These are phyloP conservation scores for Pancytospora philotis DNA, from an alignment of 371 early-diverging fungal genomes.

Conservation along the genomic window DNA sequence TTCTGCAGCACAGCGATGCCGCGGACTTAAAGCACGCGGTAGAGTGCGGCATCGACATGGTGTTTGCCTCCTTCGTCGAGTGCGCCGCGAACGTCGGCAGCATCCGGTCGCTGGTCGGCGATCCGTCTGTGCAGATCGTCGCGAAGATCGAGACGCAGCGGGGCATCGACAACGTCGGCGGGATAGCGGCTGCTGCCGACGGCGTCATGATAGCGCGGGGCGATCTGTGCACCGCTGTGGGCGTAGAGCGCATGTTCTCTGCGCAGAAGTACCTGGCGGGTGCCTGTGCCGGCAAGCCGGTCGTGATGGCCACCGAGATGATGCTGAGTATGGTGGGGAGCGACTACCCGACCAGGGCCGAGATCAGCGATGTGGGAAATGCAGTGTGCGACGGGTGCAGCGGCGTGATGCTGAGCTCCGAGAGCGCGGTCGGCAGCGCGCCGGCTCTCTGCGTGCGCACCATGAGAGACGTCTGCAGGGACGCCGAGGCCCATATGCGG, in stretches of 20 bases:
- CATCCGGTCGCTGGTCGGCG: conserved; percentile 68
- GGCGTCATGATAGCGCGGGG: conserved; percentile 97
- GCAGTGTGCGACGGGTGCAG: conserved; percentile 88
- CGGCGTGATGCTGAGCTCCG: conserved; percentile 93
- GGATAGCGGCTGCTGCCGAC: conserved; percentile 79
- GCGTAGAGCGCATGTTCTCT: conserved; percentile 73
- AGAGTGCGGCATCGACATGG: conserved; percentile 72
- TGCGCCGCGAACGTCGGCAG: conserved; percentile 72
- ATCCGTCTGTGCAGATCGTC: conserved; percentile 65
- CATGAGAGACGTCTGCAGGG: conserved; percentile 29
- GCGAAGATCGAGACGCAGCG: conserved; percentile 74
- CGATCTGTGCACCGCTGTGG: conserved; percentile 87
- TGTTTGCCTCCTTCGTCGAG: conserved; percentile 90
- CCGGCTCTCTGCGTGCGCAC: conserved; percentile 62
- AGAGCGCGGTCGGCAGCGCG: conserved; percentile 79
- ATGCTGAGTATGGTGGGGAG: conserved; percentile 86
- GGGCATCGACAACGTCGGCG: conserved; percentile 87
- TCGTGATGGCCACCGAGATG: conserved; percentile 93
- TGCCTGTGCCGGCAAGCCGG: conserved; percentile 86
- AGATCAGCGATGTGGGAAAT: conserved; percentile 91
- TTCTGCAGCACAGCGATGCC: conserved; percentile 81
- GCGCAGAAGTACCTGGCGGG: conserved; percentile 90
- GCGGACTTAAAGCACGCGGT: conserved; percentile 77
- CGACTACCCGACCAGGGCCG: conserved; percentile 90
- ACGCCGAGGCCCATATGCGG: conserved; percentile 36